Evolutionary conservation across 1,284 basidiomycete genomes (phyloP), one percentile per base, ranked within the genome.

Genomic region (Sporisorium iseilematis-ciliati): DNA sequence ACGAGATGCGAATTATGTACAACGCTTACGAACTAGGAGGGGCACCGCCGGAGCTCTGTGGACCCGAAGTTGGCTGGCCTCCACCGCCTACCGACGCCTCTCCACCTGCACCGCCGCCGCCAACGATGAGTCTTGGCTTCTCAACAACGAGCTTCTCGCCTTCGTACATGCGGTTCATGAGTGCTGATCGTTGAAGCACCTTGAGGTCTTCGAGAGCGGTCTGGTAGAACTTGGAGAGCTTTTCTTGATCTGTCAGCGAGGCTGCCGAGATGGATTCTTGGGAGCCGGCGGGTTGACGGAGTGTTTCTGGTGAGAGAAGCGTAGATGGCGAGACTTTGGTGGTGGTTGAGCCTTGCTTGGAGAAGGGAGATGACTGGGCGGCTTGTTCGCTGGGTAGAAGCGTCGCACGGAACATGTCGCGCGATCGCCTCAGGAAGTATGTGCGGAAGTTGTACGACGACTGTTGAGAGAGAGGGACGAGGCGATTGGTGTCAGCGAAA

Each of bases 401-500:
- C 23, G 71, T 70, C 4, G 79, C 67, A 26, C 83, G 76, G 78
- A 85, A 85, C 60, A 79, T 72, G 65, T 85, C 83, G 31, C 83
- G 77, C 26, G 82, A 80, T 3, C 83, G 80, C 23, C 83, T 72
- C 51, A 83, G 56, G 63, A 84, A 85, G 70, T 84, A 85, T 42
- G 83, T 83, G 48, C 83, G 82, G 73, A 85, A 85, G 66, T 82
- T 83, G 78, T 85, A 85, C 25, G 83, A 81, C 1, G 79, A 73
- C 82, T 85, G 69, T 18, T 4, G 20, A 7, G 10, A 20, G 41
- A 8, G 20, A 59, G 3, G 21, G 35, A 21, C 41, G 29, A 33
- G 7, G 33, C 29, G 12, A 29, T 16, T 1, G 18, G 1, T 18
- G 38, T 55, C 25, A 56, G 51, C 40, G n/a, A n/a, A n/a, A n/a